Evolutionary conservation across 2,329 filamentous ascomycete genomes (phyloP).

Genomic region (Onygenales sp.): DNA sequence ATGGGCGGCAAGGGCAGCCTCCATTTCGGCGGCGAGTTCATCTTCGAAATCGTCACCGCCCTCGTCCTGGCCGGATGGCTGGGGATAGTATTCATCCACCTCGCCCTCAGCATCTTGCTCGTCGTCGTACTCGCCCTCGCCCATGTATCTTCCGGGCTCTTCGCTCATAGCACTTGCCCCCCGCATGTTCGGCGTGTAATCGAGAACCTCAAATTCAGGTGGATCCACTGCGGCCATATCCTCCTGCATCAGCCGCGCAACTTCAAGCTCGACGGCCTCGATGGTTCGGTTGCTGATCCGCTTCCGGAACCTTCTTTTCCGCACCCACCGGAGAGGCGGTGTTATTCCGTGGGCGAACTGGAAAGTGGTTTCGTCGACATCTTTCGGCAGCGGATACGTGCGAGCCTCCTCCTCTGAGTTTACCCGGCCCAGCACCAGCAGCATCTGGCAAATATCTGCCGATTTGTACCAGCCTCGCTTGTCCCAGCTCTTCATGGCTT

Average conservation of each 20-base stretch:
- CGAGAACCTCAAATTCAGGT: slow-evolving; percentile 56
- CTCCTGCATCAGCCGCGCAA: slow-evolving; percentile 61
- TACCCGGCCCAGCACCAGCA: slow-evolving; percentile 64
- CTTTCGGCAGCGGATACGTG: slow-evolving; percentile 57
- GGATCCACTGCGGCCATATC: slow-evolving; percentile 52
- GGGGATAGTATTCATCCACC: slow-evolving; percentile 31
- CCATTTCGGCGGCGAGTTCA: slow-evolving; percentile 34
- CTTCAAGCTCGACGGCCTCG: slow-evolving; percentile 71
- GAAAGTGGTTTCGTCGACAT: slow-evolving; percentile 56
- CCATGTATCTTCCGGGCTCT: slow-evolving; percentile 24
- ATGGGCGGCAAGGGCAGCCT: slow-evolving; percentile 32
- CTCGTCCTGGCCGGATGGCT: slow-evolving; percentile 25
- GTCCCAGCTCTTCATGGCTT: slow-evolving; percentile 91
- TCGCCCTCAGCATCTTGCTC: slow-evolving; percentile 43
- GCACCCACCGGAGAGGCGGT: slow-evolving; percentile 76
- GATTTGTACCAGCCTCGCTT: slow-evolving; percentile 80
- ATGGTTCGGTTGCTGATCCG: slow-evolving; percentile 75
- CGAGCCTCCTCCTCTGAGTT: slow-evolving; percentile 56
- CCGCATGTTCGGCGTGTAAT: slow-evolving; percentile 40
- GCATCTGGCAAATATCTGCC: slow-evolving; percentile 81
- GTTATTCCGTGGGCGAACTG: slow-evolving; percentile 81
- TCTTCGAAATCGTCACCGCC: slow-evolving; percentile 31
- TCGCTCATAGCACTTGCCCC: slow-evolving; percentile 33
- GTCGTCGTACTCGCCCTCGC: slow-evolving; percentile 40
- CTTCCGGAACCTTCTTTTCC: slow-evolving; percentile 74